Percentiles rank a stretch among this genome's conserved stretches.
These are phyloP conservation scores for Dipteronia sinensis DNA, from an alignment of 345 rosid genomes.

Conservation along the genomic window DNA sequence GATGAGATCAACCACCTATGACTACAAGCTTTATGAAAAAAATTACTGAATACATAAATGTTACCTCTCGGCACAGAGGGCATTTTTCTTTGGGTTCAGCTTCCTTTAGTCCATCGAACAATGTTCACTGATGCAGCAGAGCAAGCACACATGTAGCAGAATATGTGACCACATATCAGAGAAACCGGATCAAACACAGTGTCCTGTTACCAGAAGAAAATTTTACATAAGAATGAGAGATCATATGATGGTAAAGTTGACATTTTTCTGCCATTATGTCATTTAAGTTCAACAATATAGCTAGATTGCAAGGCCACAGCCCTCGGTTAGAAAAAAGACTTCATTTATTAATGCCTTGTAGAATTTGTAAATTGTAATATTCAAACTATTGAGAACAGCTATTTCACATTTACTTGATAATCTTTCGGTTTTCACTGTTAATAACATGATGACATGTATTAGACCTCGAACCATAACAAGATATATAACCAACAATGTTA, in stretches of 20 bases:
- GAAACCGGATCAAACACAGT: conserved; percentile 91
- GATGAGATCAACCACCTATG: background rate
- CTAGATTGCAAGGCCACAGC: background rate
- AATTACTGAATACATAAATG: background rate
- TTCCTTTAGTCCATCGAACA: conserved; percentile 70
- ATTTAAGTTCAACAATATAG: background rate
- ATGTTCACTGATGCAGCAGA: conserved; percentile 87
- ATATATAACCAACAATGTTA: background rate
- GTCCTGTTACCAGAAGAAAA: conserved; percentile 52
- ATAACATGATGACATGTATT: background rate
- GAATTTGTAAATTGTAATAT: no score
- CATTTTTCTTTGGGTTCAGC: conserved; percentile 73
- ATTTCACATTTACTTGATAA: background rate
- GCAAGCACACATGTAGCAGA: conserved; percentile 93
- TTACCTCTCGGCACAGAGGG: conserved; percentile 89
- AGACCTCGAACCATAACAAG: background rate
- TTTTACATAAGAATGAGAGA: background rate
- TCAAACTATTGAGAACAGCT: background rate
- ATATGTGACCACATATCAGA: conserved; percentile 88
- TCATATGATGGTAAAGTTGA: background rate
- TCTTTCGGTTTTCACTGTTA: background rate
- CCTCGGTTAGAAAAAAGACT: background rate
- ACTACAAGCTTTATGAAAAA: background rate
- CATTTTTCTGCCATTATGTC: background rate
- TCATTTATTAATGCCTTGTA: no score